phyloP scores from a whole-genome alignment of 768 basidiomycete genomes.

The Lentinus tigrinus region DNA sequence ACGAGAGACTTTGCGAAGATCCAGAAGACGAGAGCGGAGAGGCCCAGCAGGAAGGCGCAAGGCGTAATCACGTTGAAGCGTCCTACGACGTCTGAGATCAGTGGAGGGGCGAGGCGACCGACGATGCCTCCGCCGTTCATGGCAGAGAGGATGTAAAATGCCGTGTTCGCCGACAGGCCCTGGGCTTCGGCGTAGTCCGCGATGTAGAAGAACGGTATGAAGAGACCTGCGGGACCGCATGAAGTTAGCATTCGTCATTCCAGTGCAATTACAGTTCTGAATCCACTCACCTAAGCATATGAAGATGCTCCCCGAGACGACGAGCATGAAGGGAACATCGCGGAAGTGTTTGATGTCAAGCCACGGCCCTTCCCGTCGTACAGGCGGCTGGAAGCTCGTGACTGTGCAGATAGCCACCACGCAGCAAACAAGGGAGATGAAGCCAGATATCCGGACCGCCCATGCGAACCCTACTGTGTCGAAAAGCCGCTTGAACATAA shows the following conservation, averaged over 20 bases:
- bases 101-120: constrained; percentile 64
- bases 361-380: constrained; percentile 20
- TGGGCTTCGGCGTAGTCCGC: constrained; percentile 53
- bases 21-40: constrained; percentile 60
- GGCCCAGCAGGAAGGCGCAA: constrained; percentile 60
- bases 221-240: constrained; percentile 53
- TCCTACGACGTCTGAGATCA: constrained; percentile 65
- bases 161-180: constrained; percentile 34
- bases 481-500: constrained; percentile 61
- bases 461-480: constrained; percentile 56
- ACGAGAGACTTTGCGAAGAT: constrained; percentile 41
- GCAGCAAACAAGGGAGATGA: constrained; percentile 49
- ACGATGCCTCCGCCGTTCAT: constrained; percentile 68
- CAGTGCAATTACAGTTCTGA: background rate
- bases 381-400: constrained; percentile 29
- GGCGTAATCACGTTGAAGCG: constrained; percentile 68
- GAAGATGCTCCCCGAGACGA: constrained; percentile 53
- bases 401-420: constrained; percentile 45
- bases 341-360: constrained; percentile 32
- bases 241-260: constrained; percentile 5
- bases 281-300: constrained; percentile 53
- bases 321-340: constrained; percentile 54
- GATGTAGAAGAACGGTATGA: constrained; percentile 73
- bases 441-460: constrained; percentile 57
- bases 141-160: constrained; percentile 59